A percentile compares a stretch with the other conserved stretches of the same genome.
These are phyloP conservation scores for Macrophomina tecta DNA, from an alignment of 2,329 filamentous ascomycete species.

Conservation along the genomic window DNA sequence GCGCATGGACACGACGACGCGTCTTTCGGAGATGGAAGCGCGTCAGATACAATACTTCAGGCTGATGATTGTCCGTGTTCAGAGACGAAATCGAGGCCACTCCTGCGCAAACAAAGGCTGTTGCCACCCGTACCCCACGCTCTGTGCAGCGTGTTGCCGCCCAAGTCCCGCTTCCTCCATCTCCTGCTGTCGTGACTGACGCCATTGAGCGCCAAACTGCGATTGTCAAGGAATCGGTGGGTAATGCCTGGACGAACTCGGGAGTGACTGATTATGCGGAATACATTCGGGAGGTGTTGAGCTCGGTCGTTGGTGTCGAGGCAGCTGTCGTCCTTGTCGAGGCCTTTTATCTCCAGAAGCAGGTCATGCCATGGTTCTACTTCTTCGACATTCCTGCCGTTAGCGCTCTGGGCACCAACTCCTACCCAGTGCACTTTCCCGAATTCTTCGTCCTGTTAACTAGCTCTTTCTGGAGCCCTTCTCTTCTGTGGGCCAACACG, in stretches of 20 bases:
- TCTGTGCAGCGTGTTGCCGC: conserved; percentile 47
- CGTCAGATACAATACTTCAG: conserved; percentile 30
- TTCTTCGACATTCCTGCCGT: conserved; percentile 75
- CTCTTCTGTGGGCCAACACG: conserved; percentile 77
- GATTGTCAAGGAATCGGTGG: conserved; percentile 69
- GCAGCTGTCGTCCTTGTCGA: conserved; percentile 72
- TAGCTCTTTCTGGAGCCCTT: conserved; percentile 81
- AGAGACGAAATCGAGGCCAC: conserved; percentile 34
- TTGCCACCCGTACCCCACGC: conserved; percentile 46
- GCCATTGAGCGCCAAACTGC: conserved; percentile 75
- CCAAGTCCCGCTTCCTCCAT: conserved; percentile 77
- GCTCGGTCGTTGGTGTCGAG: conserved; percentile 74
- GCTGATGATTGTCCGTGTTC: background rate
- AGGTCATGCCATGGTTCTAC: conserved; percentile 74
- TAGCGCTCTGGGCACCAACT: conserved; percentile 59
- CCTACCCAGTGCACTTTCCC: conserved; percentile 71
- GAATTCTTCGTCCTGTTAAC: conserved; percentile 82
- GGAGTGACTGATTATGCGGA: conserved; percentile 71
- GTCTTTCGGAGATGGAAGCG: conserved; percentile 3
- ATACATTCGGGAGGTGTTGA: conserved; percentile 71
- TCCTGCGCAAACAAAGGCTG: conserved; percentile 57
- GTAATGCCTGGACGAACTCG: conserved; percentile 68
- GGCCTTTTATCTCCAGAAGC: conserved; percentile 69
- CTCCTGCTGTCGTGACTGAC: conserved; percentile 77
- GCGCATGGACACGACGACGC: conserved; percentile 2